Percentiles rank a stretch among this genome's conserved stretches.
These are phyloP conservation scores for Pittosporum tobira DNA, from an alignment of 129 eudicot genomes.

Conservation along the genomic window DNA sequence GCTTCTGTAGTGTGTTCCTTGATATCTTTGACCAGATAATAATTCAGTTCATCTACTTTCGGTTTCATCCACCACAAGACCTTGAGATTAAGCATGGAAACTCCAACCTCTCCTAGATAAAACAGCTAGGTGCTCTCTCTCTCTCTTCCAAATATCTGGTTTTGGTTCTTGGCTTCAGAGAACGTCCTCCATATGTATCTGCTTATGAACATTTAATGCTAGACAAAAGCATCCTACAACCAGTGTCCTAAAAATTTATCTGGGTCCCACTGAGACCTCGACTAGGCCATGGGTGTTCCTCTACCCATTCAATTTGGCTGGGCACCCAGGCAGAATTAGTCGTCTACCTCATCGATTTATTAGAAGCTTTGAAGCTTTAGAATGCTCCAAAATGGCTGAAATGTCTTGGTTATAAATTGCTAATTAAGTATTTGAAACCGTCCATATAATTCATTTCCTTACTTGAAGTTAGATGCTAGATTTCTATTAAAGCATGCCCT, in stretches of 20 bases:
- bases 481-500: neutral
- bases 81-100: conserved; percentile 23
- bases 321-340: too few relatives aligned
- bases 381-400: neutral
- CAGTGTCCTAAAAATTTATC: too few relatives aligned
- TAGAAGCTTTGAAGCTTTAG: too few relatives aligned
- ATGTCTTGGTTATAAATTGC: too few relatives aligned
- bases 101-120: neutral
- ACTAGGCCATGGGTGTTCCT: too few relatives aligned
- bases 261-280: too few relatives aligned
- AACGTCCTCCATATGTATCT: neutral
- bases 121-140: conserved; percentile 4
- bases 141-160: neutral
- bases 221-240: neutral
- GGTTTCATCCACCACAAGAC: conserved; percentile 18
- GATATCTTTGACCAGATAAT: conserved; percentile 42
- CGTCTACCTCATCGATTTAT: too few relatives aligned
- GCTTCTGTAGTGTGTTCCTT: conserved; percentile 22
- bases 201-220: neutral
- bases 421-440: too few relatives aligned
- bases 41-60: conserved; percentile 54
- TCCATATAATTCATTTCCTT: too few relatives aligned
- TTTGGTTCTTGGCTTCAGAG: too few relatives aligned
- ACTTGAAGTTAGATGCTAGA: neutral
- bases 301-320: neutral